These are phyloP conservation scores for Breviolum minutum DNA, from an alignment of 73 alveolate species.

Conservation along the genomic window DNA sequence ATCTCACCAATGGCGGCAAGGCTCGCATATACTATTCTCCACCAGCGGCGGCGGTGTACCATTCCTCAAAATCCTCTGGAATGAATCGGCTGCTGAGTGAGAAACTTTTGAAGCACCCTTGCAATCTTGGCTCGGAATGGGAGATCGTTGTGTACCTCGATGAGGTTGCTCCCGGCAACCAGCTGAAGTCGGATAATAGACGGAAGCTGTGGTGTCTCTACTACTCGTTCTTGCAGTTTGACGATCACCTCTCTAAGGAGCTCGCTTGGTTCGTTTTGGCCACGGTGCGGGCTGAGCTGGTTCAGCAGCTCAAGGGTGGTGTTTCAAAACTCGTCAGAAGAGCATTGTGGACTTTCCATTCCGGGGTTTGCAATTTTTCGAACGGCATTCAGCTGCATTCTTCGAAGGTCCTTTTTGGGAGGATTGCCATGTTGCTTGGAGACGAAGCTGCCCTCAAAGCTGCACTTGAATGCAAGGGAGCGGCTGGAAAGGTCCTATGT, in stretches of 20 bases:
- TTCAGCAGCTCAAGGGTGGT: not conserved
- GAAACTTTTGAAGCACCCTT: not conserved
- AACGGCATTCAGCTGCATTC: not conserved
- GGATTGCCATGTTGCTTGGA: not conserved
- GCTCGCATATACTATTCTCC: not conserved
- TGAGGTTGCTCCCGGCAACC: not conserved
- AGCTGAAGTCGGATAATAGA: not conserved
- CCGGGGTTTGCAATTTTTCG: not conserved
- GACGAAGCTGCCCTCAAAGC: slow-evolving; percentile 4
- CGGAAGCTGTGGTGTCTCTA: not conserved
- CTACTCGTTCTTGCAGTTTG: not conserved
- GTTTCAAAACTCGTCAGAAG: not conserved
- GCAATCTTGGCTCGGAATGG: not conserved
- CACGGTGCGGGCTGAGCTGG: not conserved
- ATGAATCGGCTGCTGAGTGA: not conserved
- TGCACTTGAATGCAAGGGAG: not conserved
- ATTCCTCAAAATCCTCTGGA: not conserved
- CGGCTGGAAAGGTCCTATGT: not conserved
- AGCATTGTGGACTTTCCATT: not conserved
- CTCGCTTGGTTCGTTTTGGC: not conserved
- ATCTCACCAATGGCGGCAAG: not conserved
- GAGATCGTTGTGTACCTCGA: not conserved
- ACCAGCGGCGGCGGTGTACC: not conserved
- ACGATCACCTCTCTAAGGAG: not conserved
- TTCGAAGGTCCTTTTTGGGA: no score